Conservation (phyloP, 2,329 filamentous ascomycete species). For the Penicillium sp. region DNA sequence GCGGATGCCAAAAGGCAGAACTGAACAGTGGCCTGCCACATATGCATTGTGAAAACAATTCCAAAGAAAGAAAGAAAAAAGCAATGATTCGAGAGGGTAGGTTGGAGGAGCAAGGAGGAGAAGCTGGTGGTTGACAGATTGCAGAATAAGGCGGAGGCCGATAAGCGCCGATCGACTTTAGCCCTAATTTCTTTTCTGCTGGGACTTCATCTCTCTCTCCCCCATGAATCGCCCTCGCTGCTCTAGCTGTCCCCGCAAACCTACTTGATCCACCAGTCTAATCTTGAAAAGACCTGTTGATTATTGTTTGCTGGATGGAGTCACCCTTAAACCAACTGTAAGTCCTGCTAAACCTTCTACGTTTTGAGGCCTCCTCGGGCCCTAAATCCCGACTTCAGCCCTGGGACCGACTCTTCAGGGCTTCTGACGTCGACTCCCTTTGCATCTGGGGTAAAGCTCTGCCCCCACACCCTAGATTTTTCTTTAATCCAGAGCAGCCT, state of each 20-base stretch:
- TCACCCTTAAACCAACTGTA: background rate
- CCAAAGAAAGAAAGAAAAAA: constrained; percentile 4
- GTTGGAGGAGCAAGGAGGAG: constrained; percentile 6
- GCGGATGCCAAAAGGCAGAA: constrained; percentile 39
- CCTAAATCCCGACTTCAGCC: constrained; percentile 18
- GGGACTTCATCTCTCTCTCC: constrained; percentile 12
- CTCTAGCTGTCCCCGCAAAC: background rate
- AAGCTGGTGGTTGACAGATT: constrained; percentile 12
- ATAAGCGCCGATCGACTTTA: constrained; percentile 30
- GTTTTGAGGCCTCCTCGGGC: constrained; percentile 11
- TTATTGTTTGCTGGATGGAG: background rate
- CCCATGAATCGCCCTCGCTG: constrained; percentile 1
- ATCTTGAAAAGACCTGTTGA: background rate
- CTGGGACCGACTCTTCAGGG: constrained; percentile 6
- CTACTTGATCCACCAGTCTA: background rate
- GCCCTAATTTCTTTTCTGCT: constrained; percentile 41
- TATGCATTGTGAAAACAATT: constrained; percentile 34
- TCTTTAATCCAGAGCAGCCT: background rate
- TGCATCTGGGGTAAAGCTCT: background rate
- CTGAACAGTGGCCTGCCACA: constrained; percentile 35
- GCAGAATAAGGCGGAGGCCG: constrained; percentile 28
- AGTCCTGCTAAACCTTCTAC: background rate
- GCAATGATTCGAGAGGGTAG: background rate
- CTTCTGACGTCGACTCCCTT: constrained; percentile 19
- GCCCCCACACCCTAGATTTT: background rate